A percentile compares a stretch with the other conserved stretches of the same genome.
Evolutionary conservation across 768 basidiomycete genomes (phyloP).

Genomic region (Leccinum subgranulosum): DNA sequence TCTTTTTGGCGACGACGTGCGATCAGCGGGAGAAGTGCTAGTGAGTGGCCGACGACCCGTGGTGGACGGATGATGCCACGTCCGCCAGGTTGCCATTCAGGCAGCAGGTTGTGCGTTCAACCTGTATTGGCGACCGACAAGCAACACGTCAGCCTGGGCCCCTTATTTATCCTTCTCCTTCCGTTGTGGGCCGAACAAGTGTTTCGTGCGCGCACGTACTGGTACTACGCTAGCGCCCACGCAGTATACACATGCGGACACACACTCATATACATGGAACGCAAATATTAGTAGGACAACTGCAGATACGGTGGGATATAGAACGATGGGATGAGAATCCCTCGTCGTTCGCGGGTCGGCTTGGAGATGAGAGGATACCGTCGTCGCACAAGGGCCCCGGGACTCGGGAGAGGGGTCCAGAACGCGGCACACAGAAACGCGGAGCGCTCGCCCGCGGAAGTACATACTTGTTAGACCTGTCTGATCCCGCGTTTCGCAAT

Average conservation of each 20-base stretch:
- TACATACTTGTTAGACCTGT: background rate
- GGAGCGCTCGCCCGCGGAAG: background rate
- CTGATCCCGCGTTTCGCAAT: background rate
- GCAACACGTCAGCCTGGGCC: no score
- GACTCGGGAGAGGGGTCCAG: background rate
- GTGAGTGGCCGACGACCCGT: background rate
- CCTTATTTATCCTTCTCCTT: background rate
- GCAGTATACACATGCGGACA: background rate
- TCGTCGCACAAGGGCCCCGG: background rate
- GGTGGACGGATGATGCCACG: background rate
- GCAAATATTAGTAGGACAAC: background rate
- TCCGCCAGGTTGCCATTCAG: background rate
- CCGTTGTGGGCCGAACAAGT: background rate
- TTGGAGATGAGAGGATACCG: background rate
- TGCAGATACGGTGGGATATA: background rate
- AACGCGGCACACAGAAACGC: background rate
- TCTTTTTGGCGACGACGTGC: background rate
- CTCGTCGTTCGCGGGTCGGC: background rate
- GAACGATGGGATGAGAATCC: background rate
- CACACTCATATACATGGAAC: background rate
- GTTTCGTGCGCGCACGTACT: no score
- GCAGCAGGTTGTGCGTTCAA: background rate
- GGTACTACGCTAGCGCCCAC: no score
- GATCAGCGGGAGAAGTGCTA: constrained; percentile 2
- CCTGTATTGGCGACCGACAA: no score